Evolutionary conservation across 768 basidiomycete species (phyloP), one percentile per base, ranked within the genome.

Genomic region (Mycena alexandri): DNA sequence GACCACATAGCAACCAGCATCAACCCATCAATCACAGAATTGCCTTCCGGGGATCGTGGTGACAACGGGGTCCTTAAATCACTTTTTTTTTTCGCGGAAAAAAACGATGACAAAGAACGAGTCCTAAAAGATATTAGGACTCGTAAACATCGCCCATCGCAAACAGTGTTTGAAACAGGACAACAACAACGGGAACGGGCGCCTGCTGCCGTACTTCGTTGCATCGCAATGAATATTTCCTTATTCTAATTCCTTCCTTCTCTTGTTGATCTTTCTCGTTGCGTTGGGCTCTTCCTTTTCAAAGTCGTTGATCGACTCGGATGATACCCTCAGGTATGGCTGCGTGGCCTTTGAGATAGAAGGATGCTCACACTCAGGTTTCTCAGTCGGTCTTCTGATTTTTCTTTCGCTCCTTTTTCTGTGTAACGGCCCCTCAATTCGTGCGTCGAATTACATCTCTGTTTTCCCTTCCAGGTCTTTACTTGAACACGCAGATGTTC

Each of bases 291-390:
- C 3, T 59, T 44, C 21, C 19, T 24, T 12, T 33, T 19, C 34
- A 10, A 16, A 63, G 53, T 54, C 53, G 62, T 63, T 63, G 62
- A 63, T 21, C 62, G 62, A 63, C 38, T 38, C 38, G 38, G 38
- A 38, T 63, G 53, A 21, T 48, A 10, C 33, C 21, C 16, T 21
- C 22, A 55, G 62, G 62, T 63, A 41, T 17, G 60, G 6, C 25
- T n/a, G n/a, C n/a, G n/a, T n/a, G n/a, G 25, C 29, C 25, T 25
- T 16, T 44, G 3, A 10, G 14, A 29, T 29, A 14, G 12, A 6
- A 16, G 5, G n/a, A 33, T 17, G 14, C 38, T 7, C 33, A 10
- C 17, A 51, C 47, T 57, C 17, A 44, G 16, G 12, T 22, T 41
- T 1, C 13, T 12, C 42, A 57, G 56, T 41, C 24, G 56, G 63